Base-by-base conservation (phyloP, 495 filamentous ascomycete species). In the Amorphotheca resinae region DNA sequence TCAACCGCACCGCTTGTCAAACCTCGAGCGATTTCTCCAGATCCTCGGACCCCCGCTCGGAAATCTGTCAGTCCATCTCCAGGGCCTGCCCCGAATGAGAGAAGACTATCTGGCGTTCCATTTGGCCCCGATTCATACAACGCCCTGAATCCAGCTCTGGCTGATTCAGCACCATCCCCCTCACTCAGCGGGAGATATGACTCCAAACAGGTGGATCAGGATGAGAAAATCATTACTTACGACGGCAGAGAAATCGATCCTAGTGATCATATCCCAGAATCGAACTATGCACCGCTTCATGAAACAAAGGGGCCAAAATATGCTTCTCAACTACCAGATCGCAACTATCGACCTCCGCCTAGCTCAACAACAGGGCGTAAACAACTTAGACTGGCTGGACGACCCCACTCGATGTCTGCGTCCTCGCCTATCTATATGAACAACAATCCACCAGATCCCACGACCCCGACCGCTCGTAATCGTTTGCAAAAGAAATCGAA, bases 231-330 rank as follows among this genome's bases (percentile, higher is more conserved):
- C 39, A 80, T 86, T 42, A 84, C 80, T 0, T 77, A 82, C 43
- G 79, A 91, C 59, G 93, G 91, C 11, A 73, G 84, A 22, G 80
- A 88, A 44, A 77, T 96, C 44, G 91, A 96, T 57, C 89, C 86
- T 0, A 88, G 83, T 1, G 91, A 98, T 59, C 86, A 95, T 56
- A 75, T 98, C 0, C 91, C 89, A 0, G 75, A 84, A 34, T 81
- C 88, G 28, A 84, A 79, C 3, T 96, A 87, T 83, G 91, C 91
- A 0, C 91, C 91, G 0, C 87, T 96, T 57, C 89, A 89, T 0
- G 89, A 95, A 52, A 68, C 70, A 18, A 91, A 86, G 59, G 72
- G 68, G 28, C 55, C 67, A 3, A 59, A 52, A 16, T 69, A 74
- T 40, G 40, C 57, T 20, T 51, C 53, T 14, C 55, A 64, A 37